Percentiles rank a stretch among this genome's conserved stretches.
phyloP scores from a whole-genome alignment of 2,329 filamentous ascomycete genomes.

The Madurella mycetomatis region DNA sequence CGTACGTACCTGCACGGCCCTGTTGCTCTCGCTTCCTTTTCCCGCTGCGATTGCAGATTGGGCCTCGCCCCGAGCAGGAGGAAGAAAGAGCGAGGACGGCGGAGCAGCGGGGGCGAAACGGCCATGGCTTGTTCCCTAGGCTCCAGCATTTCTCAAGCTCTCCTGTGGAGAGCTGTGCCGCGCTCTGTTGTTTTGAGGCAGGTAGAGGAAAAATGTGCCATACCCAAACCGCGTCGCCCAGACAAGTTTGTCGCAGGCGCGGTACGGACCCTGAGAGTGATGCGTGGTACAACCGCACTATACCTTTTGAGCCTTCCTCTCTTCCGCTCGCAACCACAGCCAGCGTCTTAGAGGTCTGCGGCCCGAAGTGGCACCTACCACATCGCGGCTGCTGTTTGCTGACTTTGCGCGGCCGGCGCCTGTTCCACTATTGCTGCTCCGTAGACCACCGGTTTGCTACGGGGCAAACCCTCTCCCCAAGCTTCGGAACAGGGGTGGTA shows the following conservation, averaged over 20 bases:
- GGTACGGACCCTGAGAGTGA: slow-evolving; percentile 6
- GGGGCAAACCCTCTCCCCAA: background rate
- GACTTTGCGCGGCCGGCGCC: slow-evolving; percentile 17
- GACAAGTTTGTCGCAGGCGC: slow-evolving; percentile 9
- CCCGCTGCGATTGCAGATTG: slow-evolving; percentile 6
- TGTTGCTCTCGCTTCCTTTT: background rate
- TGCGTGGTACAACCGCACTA: background rate
- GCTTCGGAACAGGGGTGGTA: background rate
- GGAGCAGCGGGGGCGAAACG: slow-evolving; percentile 23
- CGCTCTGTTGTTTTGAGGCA: slow-evolving; percentile 14
- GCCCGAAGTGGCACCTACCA: too few relatives aligned
- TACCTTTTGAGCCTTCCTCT: background rate
- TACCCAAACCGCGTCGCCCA: slow-evolving; percentile 13
- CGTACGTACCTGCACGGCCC: background rate
- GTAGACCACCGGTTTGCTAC: background rate
- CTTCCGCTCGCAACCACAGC: too few relatives aligned
- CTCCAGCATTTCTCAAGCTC: slow-evolving; percentile 25
- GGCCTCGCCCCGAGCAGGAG: slow-evolving; percentile 8
- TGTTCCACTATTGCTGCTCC: slow-evolving; percentile 8
- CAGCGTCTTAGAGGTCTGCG: too few relatives aligned
- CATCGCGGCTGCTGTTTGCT: slow-evolving; percentile 6
- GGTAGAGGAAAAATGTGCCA: slow-evolving; percentile 16
- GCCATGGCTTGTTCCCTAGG: slow-evolving; percentile 20
- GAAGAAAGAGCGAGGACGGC: slow-evolving; percentile 14
- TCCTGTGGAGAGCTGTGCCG: slow-evolving; percentile 23